Evolutionary conservation across 148 eudicot genomes (phyloP).

Genomic region (Rhododendron vialii): DNA sequence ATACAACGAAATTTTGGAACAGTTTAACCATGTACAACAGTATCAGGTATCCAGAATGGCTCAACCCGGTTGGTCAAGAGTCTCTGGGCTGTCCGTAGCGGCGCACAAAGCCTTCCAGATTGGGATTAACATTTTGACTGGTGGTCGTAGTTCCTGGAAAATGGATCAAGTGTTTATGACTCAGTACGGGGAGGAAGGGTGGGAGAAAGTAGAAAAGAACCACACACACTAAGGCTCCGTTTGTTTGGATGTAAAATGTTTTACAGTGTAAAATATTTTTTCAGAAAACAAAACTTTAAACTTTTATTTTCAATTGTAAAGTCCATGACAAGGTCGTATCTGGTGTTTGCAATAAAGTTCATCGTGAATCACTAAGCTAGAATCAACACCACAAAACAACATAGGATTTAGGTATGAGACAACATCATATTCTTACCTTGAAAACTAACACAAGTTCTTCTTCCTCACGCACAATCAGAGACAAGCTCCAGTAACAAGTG

Average conservation of each 20-base stretch:
- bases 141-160: slow-evolving; percentile 63
- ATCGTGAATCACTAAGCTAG: background rate
- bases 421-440: slow-evolving; percentile 46
- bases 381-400: background rate
- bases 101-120: slow-evolving; percentile 70
- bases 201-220: too few relatives aligned
- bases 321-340: background rate
- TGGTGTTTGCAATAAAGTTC: background rate
- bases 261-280: too few relatives aligned
- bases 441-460: slow-evolving; percentile 70
- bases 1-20: background rate
- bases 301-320: too few relatives aligned
- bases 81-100: slow-evolving; percentile 26
- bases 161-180: background rate
- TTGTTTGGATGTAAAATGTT: too few relatives aligned
- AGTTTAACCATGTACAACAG: background rate
- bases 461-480: slow-evolving; percentile 67
- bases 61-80: background rate
- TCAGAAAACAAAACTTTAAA: too few relatives aligned
- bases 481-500: slow-evolving; percentile 91
- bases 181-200: background rate
- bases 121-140: slow-evolving; percentile 65
- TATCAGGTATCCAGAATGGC: background rate
- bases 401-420: background rate
- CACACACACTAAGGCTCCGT: background rate